A percentile compares a stretch with the other conserved stretches of the same genome.
Conservation (phyloP, 306 rosid genomes). For the Lagenaria siceraria region DNA sequence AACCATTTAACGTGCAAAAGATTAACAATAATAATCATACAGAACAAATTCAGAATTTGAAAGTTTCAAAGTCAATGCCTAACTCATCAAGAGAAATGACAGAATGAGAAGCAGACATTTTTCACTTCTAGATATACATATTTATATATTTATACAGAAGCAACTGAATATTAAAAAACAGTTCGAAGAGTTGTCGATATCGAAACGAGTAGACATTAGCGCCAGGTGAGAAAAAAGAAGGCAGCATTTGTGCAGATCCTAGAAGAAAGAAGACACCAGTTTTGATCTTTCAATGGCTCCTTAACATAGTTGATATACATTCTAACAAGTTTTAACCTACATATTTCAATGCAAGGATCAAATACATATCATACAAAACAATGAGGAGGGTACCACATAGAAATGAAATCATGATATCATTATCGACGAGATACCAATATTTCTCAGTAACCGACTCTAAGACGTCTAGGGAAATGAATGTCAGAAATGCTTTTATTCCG, state of each 20-base stretch:
- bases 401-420: not conserved
- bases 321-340: constrained; percentile 9
- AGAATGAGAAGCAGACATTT: not conserved
- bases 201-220: not conserved
- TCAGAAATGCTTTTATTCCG: not conserved
- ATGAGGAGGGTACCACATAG: not conserved
- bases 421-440: not conserved
- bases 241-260: not conserved
- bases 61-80: not conserved
- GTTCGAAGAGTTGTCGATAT: not conserved
- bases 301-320: not conserved
- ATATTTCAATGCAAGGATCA: constrained; percentile 4
- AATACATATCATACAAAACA: not conserved
- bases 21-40: not conserved
- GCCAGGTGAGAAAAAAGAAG: not conserved
- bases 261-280: not conserved
- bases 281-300: constrained; percentile 1
- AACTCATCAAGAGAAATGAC: not conserved
- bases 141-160: not conserved
- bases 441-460: not conserved
- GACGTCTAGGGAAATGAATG: not conserved
- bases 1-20: not conserved
- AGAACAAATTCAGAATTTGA: not conserved
- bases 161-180: not conserved
- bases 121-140: not conserved